These are phyloP conservation scores for Leptographium galeiforme DNA, from an alignment of 2,329 filamentous ascomycete genomes.

Conservation along the genomic window DNA sequence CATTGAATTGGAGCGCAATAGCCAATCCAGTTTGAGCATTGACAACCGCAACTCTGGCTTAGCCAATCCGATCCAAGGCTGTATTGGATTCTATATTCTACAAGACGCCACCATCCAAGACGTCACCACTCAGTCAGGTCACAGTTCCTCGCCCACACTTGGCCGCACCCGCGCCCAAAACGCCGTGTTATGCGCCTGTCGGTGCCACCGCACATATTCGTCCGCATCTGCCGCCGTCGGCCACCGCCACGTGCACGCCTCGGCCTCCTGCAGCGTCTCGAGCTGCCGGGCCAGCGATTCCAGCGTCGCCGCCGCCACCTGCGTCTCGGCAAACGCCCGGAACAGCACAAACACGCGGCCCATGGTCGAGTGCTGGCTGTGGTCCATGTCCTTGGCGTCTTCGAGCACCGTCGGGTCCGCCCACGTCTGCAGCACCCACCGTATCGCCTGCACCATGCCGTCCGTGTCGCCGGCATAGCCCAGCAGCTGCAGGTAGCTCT, in stretches of 20 bases:
- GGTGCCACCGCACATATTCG: constrained; percentile 17
- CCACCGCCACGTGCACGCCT: constrained; percentile 20
- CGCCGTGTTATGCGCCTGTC: constrained; percentile 3
- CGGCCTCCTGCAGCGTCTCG: constrained; percentile 13
- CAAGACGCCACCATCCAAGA: too few relatives aligned
- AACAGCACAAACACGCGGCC: constrained; percentile 22
- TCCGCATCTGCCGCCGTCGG: constrained; percentile 20
- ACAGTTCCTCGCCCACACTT: too few relatives aligned
- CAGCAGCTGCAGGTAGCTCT: constrained; percentile 50
- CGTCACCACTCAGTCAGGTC: too few relatives aligned
- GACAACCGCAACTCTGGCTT: too few relatives aligned
- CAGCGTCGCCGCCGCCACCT: constrained; percentile 20
- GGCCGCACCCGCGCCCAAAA: constrained; percentile 11
- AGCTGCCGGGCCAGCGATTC: constrained; percentile 17
- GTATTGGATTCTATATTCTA: too few relatives aligned
- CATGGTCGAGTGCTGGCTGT: constrained; percentile 20
- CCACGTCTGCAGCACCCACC: constrained; percentile 44
- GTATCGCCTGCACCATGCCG: constrained; percentile 41
- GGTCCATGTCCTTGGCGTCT: constrained; percentile 22
- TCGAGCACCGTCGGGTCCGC: constrained; percentile 18
- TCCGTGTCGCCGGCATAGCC: constrained; percentile 45
- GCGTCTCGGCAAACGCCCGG: constrained; percentile 31
- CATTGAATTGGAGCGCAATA: too few relatives aligned
- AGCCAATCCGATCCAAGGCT: too few relatives aligned
- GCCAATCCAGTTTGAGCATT: too few relatives aligned